Base-by-base conservation (phyloP, 345 rosid genomes). In the Eucalyptus caleyi region DNA sequence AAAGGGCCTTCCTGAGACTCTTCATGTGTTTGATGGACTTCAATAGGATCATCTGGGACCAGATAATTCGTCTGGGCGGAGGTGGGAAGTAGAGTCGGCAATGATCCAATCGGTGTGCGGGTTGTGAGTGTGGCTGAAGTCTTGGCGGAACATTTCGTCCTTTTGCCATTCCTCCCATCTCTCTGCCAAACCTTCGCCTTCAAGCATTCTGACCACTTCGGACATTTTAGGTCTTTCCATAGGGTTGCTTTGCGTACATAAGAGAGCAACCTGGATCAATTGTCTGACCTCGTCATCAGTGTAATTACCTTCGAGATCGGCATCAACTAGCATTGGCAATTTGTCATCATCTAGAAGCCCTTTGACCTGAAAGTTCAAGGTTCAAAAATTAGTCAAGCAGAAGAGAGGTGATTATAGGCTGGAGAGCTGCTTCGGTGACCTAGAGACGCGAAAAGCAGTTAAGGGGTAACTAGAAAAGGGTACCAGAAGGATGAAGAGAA, bases 151-250 rank as follows among this genome's bases (percentile, higher is more conserved):
- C 90, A 93, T 88, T 90, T 98, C 99, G 80, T 95, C 98, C 87
- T 96, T 98, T 93, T 98, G 98, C 99, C 99, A 97, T 62, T 96
- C 97, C 91, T 96, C 98, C 99, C 99, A 96, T 91, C 95, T 95
- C 93, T 96, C 95, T 9, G 97, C 95, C 93, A 96, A 94, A 30
- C 99, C 97, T 62, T 96, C 98, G 5, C 99, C 99, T 93, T 97
- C 99, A 32, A 97, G 95, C 99, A 96, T 97, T 90, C 97, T 96
- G 15, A 97, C 99, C 27, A 96, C 99, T 56, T 97, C 99, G 0
- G 97, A 94, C 99, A 97, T 97, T 93, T 96, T 96, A 2, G 98
- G 99, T 34, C 99, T 93, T 90, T 95, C 99, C 96, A 92, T 34
- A 26, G 99, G 94, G 42, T 96, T 90, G 89, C 95, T 91, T 53